phyloP scores from a whole-genome alignment of 2,329 filamentous ascomycete species.

The Hawksworthiomyces lignivorus region DNA sequence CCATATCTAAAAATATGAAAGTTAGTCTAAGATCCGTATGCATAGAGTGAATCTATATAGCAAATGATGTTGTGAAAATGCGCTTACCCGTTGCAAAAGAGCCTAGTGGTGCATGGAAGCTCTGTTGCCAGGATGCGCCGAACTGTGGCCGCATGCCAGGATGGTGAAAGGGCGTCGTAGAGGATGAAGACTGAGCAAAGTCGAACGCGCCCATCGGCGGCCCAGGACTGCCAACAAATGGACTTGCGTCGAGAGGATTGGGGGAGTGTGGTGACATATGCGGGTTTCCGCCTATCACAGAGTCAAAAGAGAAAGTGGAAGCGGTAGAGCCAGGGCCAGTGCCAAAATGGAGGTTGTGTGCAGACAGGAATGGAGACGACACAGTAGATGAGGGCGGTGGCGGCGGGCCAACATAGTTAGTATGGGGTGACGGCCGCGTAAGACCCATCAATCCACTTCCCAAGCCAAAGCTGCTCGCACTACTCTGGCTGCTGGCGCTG shows the following conservation, averaged over 20 bases:
- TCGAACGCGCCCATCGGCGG: constrained; percentile 15
- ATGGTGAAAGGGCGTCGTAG: constrained; percentile 10
- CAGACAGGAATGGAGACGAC: constrained; percentile 15
- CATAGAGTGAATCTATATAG: not conserved
- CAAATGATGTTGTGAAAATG: too few relatives aligned
- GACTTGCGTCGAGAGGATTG: constrained; percentile 11
- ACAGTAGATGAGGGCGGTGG: constrained; percentile 15
- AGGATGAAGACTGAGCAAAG: constrained; percentile 3
- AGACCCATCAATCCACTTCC: constrained; percentile 16
- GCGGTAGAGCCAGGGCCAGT: constrained; percentile 15
- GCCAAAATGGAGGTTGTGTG: constrained; percentile 9
- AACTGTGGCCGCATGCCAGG: constrained; percentile 18
- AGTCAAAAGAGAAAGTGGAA: constrained; percentile 17
- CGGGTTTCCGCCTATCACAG: constrained; percentile 12
- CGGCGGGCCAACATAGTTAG: constrained; percentile 18
- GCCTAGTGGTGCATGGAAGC: constrained; percentile 14
- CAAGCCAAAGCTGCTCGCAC: constrained; percentile 16
- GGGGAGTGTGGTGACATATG: constrained; percentile 18
- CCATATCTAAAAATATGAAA: constrained; percentile 10
- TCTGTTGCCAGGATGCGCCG: constrained; percentile 15
- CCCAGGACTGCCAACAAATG: constrained; percentile 17
- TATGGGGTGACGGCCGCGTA: constrained; percentile 17
- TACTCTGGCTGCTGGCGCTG: constrained; percentile 14
- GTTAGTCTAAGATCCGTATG: not conserved
- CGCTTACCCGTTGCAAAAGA: constrained; percentile 13